A percentile compares a stretch with the other conserved stretches of the same genome.
Evolutionary conservation across 2,329 filamentous ascomycete species (phyloP).

Genomic region (Xylariaceae sp.): DNA sequence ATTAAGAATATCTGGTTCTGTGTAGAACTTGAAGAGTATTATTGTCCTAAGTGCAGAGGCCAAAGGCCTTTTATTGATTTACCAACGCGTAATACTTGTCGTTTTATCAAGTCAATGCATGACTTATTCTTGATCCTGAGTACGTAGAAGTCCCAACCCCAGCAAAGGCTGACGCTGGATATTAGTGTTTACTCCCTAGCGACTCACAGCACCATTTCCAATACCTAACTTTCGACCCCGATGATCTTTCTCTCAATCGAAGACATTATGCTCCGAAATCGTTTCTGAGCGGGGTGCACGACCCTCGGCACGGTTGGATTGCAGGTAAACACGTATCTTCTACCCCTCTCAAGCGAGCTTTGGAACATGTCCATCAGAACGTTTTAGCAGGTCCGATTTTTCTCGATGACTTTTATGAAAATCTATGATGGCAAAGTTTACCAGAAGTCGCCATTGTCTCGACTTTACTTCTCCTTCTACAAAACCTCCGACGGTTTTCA

Average conservation of each 20-base stretch:
- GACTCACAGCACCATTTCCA: slow-evolving; percentile 35
- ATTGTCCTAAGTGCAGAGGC: too few species aligned
- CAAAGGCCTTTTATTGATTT: too few species aligned
- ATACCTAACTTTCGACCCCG: slow-evolving; percentile 27
- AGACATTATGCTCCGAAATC: too few species aligned
- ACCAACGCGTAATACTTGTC: too few species aligned
- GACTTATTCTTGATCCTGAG: slow-evolving; percentile 32
- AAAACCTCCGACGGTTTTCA: background rate
- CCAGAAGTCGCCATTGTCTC: slow-evolving; percentile 27
- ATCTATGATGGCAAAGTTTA: slow-evolving; percentile 22
- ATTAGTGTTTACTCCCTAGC: slow-evolving; percentile 36
- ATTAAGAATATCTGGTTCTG: slow-evolving; percentile 30
- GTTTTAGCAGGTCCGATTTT: background rate
- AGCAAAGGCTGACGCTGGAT: slow-evolving; percentile 32
- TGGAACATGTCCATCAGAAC: background rate
- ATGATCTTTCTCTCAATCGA: too few species aligned
- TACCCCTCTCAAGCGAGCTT: background rate
- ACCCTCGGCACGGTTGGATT: background rate
- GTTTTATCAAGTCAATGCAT: too few species aligned
- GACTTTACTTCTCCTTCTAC: slow-evolving; percentile 8
- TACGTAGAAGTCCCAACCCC: slow-evolving; percentile 30
- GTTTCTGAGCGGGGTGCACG: too few species aligned
- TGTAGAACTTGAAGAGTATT: slow-evolving; percentile 29
- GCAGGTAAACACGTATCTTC: background rate
- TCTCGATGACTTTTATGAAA: background rate